Percentiles rank a stretch among this genome's conserved stretches.
phyloP scores from a whole-genome alignment of 2,329 filamentous ascomycete genomes.

The Ceratocystis harringtonii region DNA sequence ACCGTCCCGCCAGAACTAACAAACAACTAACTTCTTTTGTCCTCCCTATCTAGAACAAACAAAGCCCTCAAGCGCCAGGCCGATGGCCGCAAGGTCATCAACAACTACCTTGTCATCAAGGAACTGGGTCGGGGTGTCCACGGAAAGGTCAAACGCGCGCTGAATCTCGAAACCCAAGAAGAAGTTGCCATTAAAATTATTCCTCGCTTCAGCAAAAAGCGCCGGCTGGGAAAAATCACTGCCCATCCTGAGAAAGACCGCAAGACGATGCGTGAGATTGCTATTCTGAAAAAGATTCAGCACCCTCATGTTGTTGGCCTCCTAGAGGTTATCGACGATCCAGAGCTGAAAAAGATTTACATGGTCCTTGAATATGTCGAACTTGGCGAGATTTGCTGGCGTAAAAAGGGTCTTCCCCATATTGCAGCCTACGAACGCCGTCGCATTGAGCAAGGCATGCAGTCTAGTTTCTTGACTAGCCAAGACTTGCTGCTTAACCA shows the following conservation, averaged over 20 bases:
- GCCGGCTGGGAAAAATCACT: conserved; percentile 72
- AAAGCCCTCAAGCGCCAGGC: conserved; percentile 74
- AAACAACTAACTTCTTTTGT: background rate
- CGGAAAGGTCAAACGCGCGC: conserved; percentile 91
- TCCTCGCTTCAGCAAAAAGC: conserved; percentile 82
- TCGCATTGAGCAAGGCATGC: conserved; percentile 59
- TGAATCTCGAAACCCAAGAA: conserved; percentile 58
- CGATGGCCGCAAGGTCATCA: conserved; percentile 90
- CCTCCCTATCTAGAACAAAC: conserved; percentile 47
- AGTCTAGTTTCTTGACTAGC: conserved; percentile 17
- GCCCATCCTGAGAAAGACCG: conserved; percentile 42
- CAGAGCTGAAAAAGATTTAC: conserved; percentile 92
- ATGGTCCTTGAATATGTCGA: conserved; percentile 94
- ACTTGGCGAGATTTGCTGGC: conserved; percentile 85
- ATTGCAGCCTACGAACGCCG: conserved; percentile 72
- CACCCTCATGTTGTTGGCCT: conserved; percentile 95
- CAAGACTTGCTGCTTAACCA: conserved; percentile 45
- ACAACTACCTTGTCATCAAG: conserved; percentile 93
- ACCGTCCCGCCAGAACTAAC: background rate
- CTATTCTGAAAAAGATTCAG: conserved; percentile 93
- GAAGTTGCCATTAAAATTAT: conserved; percentile 98
- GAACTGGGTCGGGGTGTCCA: conserved; percentile 93
- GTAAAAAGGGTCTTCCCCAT: conserved; percentile 70
- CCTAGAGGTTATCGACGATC: conserved; percentile 94
- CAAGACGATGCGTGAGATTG: conserved; percentile 89